phyloP scores from a whole-genome alignment of 805 yeast genomes.

The Saccharomycopsis sp. region DNA sequence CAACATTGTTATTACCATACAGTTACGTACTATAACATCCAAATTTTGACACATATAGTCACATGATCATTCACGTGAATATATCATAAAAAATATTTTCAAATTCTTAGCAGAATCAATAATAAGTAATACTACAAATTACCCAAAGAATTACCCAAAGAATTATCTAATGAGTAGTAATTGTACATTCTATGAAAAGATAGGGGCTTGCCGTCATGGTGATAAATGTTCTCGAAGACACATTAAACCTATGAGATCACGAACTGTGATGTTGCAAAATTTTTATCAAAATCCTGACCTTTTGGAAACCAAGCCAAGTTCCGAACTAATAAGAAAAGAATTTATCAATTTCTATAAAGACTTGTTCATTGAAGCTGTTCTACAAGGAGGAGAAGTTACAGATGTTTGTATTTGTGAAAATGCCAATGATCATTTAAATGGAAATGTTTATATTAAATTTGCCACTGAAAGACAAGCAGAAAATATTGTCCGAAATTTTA shows the following conservation, averaged over 20 bases:
- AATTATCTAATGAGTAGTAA: too few relatives aligned
- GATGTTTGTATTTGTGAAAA: slow-evolving; percentile 74
- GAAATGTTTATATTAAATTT: slow-evolving; percentile 73
- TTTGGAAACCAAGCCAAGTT: too few relatives aligned
- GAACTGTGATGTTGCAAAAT: slow-evolving; percentile 55
- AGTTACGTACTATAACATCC: too few relatives aligned
- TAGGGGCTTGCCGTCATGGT: slow-evolving; percentile 93
- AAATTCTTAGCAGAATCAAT: too few relatives aligned
- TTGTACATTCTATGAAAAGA: slow-evolving; percentile 53
- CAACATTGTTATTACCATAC: too few relatives aligned
- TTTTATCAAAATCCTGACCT: slow-evolving; percentile 58
- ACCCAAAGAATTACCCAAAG: too few relatives aligned
- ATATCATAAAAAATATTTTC: too few relatives aligned
- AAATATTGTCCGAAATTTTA: slow-evolving; percentile 49
- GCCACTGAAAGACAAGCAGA: slow-evolving; percentile 45
- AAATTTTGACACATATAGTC: too few relatives aligned
- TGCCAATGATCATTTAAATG: slow-evolving; percentile 69
- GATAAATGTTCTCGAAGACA: slow-evolving; percentile 74
- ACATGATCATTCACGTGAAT: too few relatives aligned
- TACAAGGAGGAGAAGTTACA: slow-evolving; percentile 37
- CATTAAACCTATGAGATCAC: slow-evolving; percentile 52
- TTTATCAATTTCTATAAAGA: slow-evolving; percentile 64
- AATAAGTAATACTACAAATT: too few relatives aligned
- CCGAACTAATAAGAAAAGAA: too few relatives aligned
- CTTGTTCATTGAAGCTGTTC: slow-evolving; percentile 49